Base-by-base conservation (phyloP, 805 yeast species). In the Nakazawaea peltata region DNA sequence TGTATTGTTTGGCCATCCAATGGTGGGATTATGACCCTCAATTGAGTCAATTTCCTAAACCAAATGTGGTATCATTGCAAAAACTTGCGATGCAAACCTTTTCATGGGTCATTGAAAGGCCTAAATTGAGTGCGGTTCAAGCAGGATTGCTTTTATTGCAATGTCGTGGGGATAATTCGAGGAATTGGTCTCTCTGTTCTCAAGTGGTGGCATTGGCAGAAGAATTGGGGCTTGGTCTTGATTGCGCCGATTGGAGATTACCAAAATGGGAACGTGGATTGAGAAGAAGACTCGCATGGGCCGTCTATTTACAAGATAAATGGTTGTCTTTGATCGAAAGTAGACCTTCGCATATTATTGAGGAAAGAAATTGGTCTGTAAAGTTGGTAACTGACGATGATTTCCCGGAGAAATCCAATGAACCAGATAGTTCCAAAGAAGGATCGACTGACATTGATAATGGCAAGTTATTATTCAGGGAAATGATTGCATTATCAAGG, bases 211-310 rank as follows among this genome's bases (percentile, higher is more conserved):
- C 94, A 0, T 57, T 88, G 14, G 79, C 96, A 1, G 96, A 90
- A 56, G 95, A 90, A 46, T 62, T 90, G 13, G 97, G 97, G 0
- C 62, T 90, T 9, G 95, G 95, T 0, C 65, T 85, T n/a, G 90
- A 88, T 50, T 88, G 97, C 49, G 77, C 81, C 39, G 73, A 71
- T 44, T 90, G 98, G 98, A 78, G 82, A 48, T 59, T 90, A 24
- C 97, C 97, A 0, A 79, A 81, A 47, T 92, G 97, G 97, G 98
- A 90, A 51, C 67, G 94, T 33, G 94, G 94, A 5, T 59, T 90
- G 32, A 67, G 98, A 34, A 73, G 85, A 46, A 66, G 97, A 40
- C 59, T 90, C 32, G 95, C 97, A 1, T 90, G 98, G 97, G 97
- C 97, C 0, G 92, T 87, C 1, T 90, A 76, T 66, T 65, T 82